Evolutionary conservation across 2,329 filamentous ascomycete species (phyloP), one percentile per base, ranked within the genome.

Genomic region (Fusarium annulatum): DNA sequence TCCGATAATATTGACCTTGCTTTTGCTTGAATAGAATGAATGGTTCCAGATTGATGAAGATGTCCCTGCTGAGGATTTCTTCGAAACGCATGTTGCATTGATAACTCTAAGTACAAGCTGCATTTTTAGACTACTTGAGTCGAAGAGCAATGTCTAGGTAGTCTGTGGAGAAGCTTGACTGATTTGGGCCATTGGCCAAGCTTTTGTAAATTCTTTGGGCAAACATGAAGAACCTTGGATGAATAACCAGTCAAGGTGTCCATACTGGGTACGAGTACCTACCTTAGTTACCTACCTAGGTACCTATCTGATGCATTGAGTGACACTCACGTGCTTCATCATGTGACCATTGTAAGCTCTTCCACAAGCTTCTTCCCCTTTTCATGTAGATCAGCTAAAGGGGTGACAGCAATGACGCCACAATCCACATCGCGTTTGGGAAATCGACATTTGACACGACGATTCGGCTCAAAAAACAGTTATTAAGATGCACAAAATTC

Each of bases 381-480:
- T 67, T 53, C 46, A 41, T 61, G 64, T 57, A 33, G 39, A 43
- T 55, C 57, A 30, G 39, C 36, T 51, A 69, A 43, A 55, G 48
- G 64, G 67, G 56, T 64, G 46, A 14, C 63, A 68, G 63, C 41
- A 28, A 70, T 68, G 71, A 74, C 71, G 71, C 71, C 71, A 74
- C 71, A 49, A 30, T 34, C 36, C 51, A 38, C 49, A 19, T 21
- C 53, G 46, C 39, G 48, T 58, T 58, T 26, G 41, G 26, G 67
- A 57, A 56, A 34, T 41, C 39, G 39, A 57, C 11, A 49, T 39
- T 46, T 43, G n/a, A 39, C 39, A 36, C 10, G 43, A 33, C 36
- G 57, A 56, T 33, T 58, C n/a, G 66, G 36, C 19, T 39, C 49
- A 52, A 61, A 59, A 59, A 46, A 42, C 42, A 48, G 59, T 64